These are phyloP conservation scores for Serendipita vermifera DNA, from an alignment of 768 basidiomycete genomes.

Conservation along the genomic window DNA sequence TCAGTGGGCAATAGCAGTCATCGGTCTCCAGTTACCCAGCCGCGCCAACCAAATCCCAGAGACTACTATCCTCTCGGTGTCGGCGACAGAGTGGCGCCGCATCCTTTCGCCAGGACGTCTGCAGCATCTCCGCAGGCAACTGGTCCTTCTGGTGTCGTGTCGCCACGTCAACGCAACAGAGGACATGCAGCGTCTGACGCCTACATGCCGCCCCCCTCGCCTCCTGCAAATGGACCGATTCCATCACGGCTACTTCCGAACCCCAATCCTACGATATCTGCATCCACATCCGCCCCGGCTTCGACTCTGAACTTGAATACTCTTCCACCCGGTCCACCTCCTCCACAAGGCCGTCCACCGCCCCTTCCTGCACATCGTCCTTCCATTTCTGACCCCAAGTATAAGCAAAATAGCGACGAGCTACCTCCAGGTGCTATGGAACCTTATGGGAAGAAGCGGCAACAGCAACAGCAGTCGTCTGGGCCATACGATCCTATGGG, in stretches of 20 bases:
- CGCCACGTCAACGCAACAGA: not conserved
- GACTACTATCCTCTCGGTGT: not conserved
- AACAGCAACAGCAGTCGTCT: not conserved
- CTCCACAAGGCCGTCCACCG: not conserved
- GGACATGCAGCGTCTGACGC: slow-evolving; percentile 2
- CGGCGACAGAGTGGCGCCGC: not conserved
- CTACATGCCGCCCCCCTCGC: not conserved
- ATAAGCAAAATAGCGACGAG: not conserved
- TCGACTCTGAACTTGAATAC: slow-evolving; percentile 1
- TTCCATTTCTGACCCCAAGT: slow-evolving; percentile 1
- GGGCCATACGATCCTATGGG: not conserved
- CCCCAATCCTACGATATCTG: not conserved
- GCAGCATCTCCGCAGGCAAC: not conserved
- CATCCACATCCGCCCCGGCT: not conserved
- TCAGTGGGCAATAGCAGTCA: not conserved
- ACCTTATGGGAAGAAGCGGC: not conserved
- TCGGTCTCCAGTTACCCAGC: not conserved
- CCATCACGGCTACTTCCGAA: not conserved
- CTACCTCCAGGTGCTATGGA: not conserved
- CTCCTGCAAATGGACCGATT: not conserved
- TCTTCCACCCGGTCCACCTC: slow-evolving; percentile 1
- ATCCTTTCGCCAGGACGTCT: not conserved
- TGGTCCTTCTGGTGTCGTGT: not conserved
- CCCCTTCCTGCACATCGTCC: slow-evolving; percentile 2
- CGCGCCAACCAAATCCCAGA: not conserved